phyloP scores from a whole-genome alignment of 208 protist genomes.

The Ichthyophonus hoferi region DNA sequence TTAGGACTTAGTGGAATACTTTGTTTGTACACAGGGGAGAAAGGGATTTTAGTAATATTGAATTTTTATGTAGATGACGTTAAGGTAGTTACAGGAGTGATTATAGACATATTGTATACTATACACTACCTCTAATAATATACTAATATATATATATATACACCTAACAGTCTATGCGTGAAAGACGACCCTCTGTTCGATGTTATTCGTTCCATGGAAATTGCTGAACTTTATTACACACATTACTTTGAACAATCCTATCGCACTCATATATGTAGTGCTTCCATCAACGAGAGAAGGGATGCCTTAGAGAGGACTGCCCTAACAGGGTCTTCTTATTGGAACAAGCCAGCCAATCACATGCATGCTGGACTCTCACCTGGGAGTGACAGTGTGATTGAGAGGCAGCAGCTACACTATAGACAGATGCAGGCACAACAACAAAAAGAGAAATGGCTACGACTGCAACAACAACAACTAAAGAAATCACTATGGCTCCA shows the following conservation, averaged over 20 bases:
- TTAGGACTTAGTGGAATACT: too few species aligned
- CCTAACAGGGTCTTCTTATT: background rate
- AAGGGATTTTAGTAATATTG: too few species aligned
- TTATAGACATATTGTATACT: too few species aligned
- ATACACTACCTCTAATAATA: too few species aligned
- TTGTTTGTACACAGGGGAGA: too few species aligned
- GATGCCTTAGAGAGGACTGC: background rate
- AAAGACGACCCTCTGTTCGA: background rate
- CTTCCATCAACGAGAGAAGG: background rate
- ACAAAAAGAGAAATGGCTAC: conserved; percentile 8
- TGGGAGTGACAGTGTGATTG: background rate
- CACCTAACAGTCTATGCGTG: background rate
- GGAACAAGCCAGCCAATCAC: background rate
- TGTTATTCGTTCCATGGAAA: background rate
- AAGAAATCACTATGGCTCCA: background rate
- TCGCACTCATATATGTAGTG: background rate
- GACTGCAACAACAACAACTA: background rate
- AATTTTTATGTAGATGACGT: too few species aligned
- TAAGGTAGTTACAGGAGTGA: too few species aligned
- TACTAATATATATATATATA: background rate
- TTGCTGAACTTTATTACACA: background rate
- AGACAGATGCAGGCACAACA: background rate
- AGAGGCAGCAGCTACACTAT: background rate
- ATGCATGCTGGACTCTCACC: background rate
- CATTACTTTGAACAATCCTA: background rate